These are phyloP conservation scores for Ascocoryne sarcoides DNA, from an alignment of 2,329 filamentous ascomycete genomes.

Conservation along the genomic window DNA sequence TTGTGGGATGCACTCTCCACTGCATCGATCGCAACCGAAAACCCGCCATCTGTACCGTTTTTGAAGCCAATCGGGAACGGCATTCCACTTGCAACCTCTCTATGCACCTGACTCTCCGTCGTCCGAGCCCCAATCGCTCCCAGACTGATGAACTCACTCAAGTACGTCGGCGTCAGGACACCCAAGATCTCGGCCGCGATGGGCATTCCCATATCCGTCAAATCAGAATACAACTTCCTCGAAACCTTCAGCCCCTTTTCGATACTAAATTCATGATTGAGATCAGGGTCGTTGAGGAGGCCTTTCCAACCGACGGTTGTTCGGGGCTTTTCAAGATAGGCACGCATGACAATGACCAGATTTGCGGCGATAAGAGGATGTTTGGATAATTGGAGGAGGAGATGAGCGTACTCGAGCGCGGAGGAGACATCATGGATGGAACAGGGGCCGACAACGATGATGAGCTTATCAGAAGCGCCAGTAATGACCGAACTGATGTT, in stretches of 20 bases:
- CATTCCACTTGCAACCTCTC: conserved; percentile 87
- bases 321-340: conserved; percentile 96
- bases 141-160: conserved; percentile 89
- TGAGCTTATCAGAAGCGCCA: conserved; percentile 47
- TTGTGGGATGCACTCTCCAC: conserved; percentile 75
- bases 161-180: conserved; percentile 94
- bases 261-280: conserved; percentile 97
- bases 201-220: conserved; percentile 89
- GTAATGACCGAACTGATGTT: conserved; percentile 63
- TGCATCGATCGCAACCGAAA: conserved; percentile 88
- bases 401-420: conserved; percentile 86
- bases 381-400: conserved; percentile 70
- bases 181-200: conserved; percentile 97
- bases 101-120: conserved; percentile 92
- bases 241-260: conserved; percentile 89
- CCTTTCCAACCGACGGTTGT: conserved; percentile 99
- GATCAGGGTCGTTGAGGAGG: conserved; percentile 95
- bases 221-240: conserved; percentile 84
- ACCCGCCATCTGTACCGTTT: conserved; percentile 92
- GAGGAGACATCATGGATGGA: conserved; percentile 92
- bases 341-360: conserved; percentile 91
- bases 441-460: conserved; percentile 88
- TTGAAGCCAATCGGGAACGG: conserved; percentile 99
- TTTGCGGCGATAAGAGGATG: conserved; percentile 82
- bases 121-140: conserved; percentile 94